Base-by-base conservation (phyloP, 768 basidiomycete genomes). In the Tricholoma sp. region DNA sequence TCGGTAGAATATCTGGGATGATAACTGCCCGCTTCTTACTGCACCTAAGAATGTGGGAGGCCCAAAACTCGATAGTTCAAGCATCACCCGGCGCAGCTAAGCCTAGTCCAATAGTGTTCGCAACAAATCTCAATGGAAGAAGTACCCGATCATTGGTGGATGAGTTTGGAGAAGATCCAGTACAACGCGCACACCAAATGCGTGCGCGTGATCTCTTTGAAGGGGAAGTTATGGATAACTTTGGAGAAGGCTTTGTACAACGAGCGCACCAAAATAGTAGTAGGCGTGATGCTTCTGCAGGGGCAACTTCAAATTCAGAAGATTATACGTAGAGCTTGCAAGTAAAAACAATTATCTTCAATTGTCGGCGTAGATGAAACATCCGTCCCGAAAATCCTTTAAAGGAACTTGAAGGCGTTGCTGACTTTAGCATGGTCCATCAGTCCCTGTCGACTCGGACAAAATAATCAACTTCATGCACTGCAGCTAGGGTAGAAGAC, bases 11-110 rank as follows among this genome's bases (percentile, higher is more conserved):
- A 18, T 63, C 62, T 8, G 59, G 59, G 2, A 31, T 63, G 21
- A 56, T 63, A 39, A 60, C 62, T 12, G 62, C 62, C 8, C 59
- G 62, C 16, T 63, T 63, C 39, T 55, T 63, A 27, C 57, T 63
- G 1, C 62, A 60, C 39, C 55, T 63, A 11, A 54, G 62, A 14
- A 49, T 35, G 50, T 63, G 57, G 57, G 62, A 63, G 18, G 54
- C 52, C 32, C 60, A 58, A 53, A 59, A 55, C 37, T 14, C 12
- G 14, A 46, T 35, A 8, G 57, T 59, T 43, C n/a, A n/a, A n/a
- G 52, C 24, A 7, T 24, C 56, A 8, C 29, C 19, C 16, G 27
- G 16, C 31, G 11, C 19, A 11, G 6, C 9, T 3, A 37, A 50
- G 19, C 35, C 35, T 22, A 57, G n/a, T 56, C 29, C 5, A 50